These are phyloP conservation scores for Talaromyces nanjingensis DNA, from an alignment of 495 filamentous ascomycete genomes.

Conservation along the genomic window DNA sequence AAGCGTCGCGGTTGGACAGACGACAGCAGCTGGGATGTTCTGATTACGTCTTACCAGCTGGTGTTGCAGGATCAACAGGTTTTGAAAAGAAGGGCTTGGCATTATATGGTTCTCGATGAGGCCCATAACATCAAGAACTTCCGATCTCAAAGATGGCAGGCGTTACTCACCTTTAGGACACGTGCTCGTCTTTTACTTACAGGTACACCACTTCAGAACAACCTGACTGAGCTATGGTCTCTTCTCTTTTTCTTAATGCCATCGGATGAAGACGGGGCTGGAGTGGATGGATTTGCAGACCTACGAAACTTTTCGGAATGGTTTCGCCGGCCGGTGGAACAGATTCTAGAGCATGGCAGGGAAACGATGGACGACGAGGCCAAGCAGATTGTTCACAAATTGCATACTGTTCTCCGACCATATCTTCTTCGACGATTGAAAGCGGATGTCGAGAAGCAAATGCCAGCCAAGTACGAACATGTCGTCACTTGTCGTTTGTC, in stretches of 20 bases:
- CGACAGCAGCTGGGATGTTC: conserved; percentile 88
- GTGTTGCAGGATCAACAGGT: conserved; percentile 89
- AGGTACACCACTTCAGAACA: conserved; percentile 95
- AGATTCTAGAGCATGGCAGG: conserved; percentile 89
- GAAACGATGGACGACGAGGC: conserved; percentile 92
- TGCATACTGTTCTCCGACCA: conserved; percentile 88
- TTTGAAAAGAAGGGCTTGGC: conserved; percentile 91
- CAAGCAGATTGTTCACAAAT: conserved; percentile 76
- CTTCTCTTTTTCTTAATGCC: conserved; percentile 94
- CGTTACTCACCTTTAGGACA: conserved; percentile 84
- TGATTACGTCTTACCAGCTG: conserved; percentile 94
- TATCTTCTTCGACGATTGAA: conserved; percentile 91
- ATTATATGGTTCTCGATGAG: conserved; percentile 98
- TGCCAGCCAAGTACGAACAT: conserved; percentile 97
- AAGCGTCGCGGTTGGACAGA: conserved; percentile 90
- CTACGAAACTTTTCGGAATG: conserved; percentile 87
- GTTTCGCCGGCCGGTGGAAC: conserved; percentile 87
- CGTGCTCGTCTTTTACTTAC: conserved; percentile 82
- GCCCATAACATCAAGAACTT: conserved; percentile 99
- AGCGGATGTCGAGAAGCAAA: conserved; percentile 98
- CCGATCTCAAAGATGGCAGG: conserved; percentile 94
- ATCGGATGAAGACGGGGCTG: conserved; percentile 61
- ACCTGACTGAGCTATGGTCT: conserved; percentile 94
- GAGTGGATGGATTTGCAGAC: conserved; percentile 81
- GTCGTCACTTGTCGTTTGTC: conserved; percentile 92